Base-by-base conservation (phyloP, 2,329 filamentous ascomycete species). In the Exophiala sideris region DNA sequence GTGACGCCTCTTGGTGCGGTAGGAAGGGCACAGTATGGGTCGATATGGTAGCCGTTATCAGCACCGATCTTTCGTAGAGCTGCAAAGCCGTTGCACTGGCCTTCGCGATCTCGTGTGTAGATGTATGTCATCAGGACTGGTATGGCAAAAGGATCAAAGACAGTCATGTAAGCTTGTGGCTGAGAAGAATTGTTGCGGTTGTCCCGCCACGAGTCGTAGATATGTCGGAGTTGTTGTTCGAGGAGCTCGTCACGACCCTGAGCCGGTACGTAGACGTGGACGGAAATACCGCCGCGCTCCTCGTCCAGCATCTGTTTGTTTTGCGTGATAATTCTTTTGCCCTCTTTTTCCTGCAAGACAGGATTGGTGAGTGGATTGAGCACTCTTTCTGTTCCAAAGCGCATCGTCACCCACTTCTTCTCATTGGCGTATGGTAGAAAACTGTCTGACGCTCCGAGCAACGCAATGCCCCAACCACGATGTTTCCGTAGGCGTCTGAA, bases 341-440 rank as follows among this genome's bases (percentile, higher is more conserved):
- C 67, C 6, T 65, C 60, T 7, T 63, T 59, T 33, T 71, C 70
- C 24, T 66, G 60, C 1, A 74, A 52, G 1, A 75, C 65, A 0
- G 70, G 66, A 50, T 74, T 75, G 9, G 67, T 70, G 34, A 69
- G 62, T 0, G 72, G 71, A 49, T 74, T 72, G 21, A 75, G 63
- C 1, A 73, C 72, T 3, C 72, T 67, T 44, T 74, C 70, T 3
- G 58, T 65, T 11, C 67, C 71, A 45, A 73, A 73, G 14, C 68
- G 67, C 39, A 74, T 68, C 0, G 67, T 70, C 2, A 68, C 68
- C 65, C 69, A 73, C 6, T 61, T 58, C 2, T 63, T 56, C 16
- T 63, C 52, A 21, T 60, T 62, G n/a, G 66, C 65, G 39, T 70
- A 64, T 11, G 65, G 44, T 1, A 66, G 58, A n/a, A 75, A 70